Base-by-base conservation (phyloP, 768 basidiomycete genomes). In the Hypholoma sublateritium region DNA sequence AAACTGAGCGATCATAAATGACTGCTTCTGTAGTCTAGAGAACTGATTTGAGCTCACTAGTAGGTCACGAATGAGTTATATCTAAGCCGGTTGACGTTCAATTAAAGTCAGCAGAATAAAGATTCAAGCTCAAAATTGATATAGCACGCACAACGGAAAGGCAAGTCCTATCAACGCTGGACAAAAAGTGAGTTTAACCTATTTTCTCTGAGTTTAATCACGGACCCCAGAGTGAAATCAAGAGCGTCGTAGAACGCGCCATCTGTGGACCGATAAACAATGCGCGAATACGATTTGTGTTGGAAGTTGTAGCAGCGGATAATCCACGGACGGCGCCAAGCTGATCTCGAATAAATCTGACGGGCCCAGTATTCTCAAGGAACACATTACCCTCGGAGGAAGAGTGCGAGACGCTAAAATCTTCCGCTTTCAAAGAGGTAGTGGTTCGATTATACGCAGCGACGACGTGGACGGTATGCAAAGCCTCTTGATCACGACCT, bases 81-180 rank as follows among this genome's bases (percentile, higher is more conserved):
- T 43, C 71, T 72, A 46, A 1, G 9, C 9, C 5, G 5, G 1
- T 32, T 32, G 28, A 5, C 28, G 28, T 25, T 52, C 2, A 17
- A 9, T 17, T 21, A 32, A 13, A 17, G 5, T 9, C 12, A 35
- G 13, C 12, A 28, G n/a, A n/a, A n/a, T n/a, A n/a, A n/a, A n/a
- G n/a, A n/a, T n/a, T n/a, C n/a, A n/a, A n/a, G 12, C 41, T 32
- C 22, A 45, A 32, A 46, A 21, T 39, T 8, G 12, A 17, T 24
- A 83, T 67, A 28, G 80, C 80, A 66, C 86, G 84, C 16, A 71
- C 70, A 72, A 54, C 4, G 70, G 70, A 47, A 68, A 72, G 1
- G 89, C 89, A 13, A 91, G 77, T 6, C 89, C 90, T 57, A 92
- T 91, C 42, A 91, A 74, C 1, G 83, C 88, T 89, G n/a, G 6